Evolutionary conservation across 2,329 filamentous ascomycete species (phyloP), one percentile per base, ranked within the genome.

Genomic region (Chalaropsis thielavioides): DNA sequence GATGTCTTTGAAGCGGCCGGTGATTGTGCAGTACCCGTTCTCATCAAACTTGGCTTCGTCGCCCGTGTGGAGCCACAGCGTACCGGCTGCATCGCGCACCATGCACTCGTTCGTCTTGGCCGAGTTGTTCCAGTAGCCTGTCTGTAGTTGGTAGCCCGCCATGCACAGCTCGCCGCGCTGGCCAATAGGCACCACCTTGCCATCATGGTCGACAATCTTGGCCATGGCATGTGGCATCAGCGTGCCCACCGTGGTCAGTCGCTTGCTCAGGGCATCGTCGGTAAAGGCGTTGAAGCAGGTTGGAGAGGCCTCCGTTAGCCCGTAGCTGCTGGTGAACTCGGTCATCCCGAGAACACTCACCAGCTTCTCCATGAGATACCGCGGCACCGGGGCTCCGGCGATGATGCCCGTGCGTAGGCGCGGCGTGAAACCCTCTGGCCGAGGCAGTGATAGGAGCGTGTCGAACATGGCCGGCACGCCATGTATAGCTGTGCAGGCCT

Each of bases 381-480:
- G 80, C 1, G 89, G 88, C 1, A 92, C 88, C 0, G 88, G 88
- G 0, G 88, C 86, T 0, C 89, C 89, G 0, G 89, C 89, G 56
- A 91, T 87, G 70, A 90, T 91, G 7, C 89, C 89, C 0, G 88
- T 92, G 41, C 89, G 80, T 19, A 92, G 78, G 5, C 76, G 77
- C 1, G 79, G 76, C 68, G 75, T 74, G 70, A 79, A 78, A 63
- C 73, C 73, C 3, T 73, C 69, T 0, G 72, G 74, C 65, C 74
- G 71, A 44, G 77, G 73, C 17, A 79, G 77, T 19, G 82, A 76
- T 69, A 83, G 78, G 1, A 83, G 74, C 0, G 85, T 84, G 71
- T 90, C 87, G 73, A 91, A 90, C 89, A 92, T 92, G 65, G 89
- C 88, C 0, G 89, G 89, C 0, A 92, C 89, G 41, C 89, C 89